These are phyloP conservation scores for sorghum (Sorghum bicolor) DNA, from an alignment of 176 grass and related monocot species.

Conservation along the genomic window DNA sequence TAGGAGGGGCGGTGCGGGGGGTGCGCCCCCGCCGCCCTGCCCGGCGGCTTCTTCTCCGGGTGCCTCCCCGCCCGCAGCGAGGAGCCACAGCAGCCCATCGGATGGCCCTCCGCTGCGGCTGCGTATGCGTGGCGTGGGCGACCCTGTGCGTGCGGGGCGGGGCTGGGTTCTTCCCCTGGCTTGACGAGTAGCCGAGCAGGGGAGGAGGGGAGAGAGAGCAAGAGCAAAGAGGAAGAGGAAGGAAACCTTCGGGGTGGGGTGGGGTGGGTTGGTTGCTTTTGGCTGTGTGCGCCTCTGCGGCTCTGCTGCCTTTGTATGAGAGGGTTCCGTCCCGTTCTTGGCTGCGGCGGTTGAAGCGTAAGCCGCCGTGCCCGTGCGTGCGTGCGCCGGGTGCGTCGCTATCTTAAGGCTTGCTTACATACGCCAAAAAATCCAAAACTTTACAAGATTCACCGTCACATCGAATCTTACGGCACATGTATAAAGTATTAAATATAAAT, in stretches of 20 bases:
- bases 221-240: background rate
- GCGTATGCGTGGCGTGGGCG: background rate
- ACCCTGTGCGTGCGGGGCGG: background rate
- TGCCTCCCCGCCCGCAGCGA: slow-evolving; percentile 48
- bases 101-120: background rate
- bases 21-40: background rate
- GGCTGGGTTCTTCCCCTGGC: background rate
- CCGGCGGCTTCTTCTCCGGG: slow-evolving; percentile 68
- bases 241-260: background rate
- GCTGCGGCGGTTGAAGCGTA: background rate
- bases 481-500: too few species aligned
- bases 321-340: background rate
- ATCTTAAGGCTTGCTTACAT: background rate
- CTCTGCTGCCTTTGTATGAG: background rate
- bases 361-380: background rate
- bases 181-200: background rate
- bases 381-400: background rate
- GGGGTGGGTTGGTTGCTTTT: slow-evolving; percentile 6
- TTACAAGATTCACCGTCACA: too few species aligned
- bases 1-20: slow-evolving; percentile 32
- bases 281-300: background rate
- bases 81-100: slow-evolving; percentile 84
- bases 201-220: background rate
- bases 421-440: too few species aligned
- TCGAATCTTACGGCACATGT: too few species aligned